Base-by-base conservation (phyloP, 106 monocot species). In the Platanthera zijinensis region DNA sequence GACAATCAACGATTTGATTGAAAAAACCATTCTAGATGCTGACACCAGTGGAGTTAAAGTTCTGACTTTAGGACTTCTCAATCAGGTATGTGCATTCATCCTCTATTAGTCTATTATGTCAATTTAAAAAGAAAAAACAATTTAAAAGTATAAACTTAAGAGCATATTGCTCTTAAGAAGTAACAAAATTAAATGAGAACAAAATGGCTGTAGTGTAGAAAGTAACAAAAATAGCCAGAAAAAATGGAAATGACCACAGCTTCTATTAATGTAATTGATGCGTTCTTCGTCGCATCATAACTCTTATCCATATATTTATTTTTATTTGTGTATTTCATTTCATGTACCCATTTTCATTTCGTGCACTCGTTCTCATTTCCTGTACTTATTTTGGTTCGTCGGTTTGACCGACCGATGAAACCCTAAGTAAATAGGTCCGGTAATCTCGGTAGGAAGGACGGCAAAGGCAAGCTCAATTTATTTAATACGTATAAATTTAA, bases 21-120 rank as follows among this genome's bases (percentile, higher is more conserved):
- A 92, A 52, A 87, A 89, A 57, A 56, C 87, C 62, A 85, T 92
- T 80, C 11, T 85, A 57, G 89, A 89, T 10, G 92, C 92, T 51
- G 92, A 92, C 18, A 63, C 47, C 48, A 92, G 46, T 78, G 92
- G 92, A 74, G 79, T 85, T 74, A 87, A 84, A 82, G 89, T 87
- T 77, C 11, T 92, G 52, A 92, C 83, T 71, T 79, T 92, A 76
- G 92, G 85, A 30, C 87, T 92, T 7, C 82, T 87, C 50, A 92
- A 92, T 77, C 89, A 92, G 92, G 91, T 18, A 86, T 66, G 63
- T 10, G 10, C 48, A 51, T 18, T 77, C 6, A 5, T 75, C 3
- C 13, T 53, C n/a, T 51, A 21, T 21, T 8, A 19, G 8, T 53
- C n/a, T 51, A 21, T 21, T 8, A 19, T 21, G 59, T 8, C 8